Evolutionary conservation across 345 rosid genomes (phyloP).

Genomic region (Lumnitzera littorea): DNA sequence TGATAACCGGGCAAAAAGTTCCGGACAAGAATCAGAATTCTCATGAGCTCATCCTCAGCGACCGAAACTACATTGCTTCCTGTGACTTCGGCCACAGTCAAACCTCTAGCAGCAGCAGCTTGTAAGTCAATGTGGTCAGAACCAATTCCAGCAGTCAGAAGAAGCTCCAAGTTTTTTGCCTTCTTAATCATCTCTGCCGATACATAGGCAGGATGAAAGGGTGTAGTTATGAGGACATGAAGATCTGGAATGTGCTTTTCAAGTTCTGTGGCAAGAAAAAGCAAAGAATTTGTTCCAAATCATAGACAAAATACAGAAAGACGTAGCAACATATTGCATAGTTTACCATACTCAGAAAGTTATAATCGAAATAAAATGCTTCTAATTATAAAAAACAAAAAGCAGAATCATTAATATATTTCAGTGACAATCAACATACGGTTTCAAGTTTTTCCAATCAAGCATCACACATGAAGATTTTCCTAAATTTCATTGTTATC

Average conservation of each 20-base stretch:
- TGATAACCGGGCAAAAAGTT: conserved; percentile 87
- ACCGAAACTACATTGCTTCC: conserved; percentile 93
- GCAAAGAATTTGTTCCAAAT: neutral
- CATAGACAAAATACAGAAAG: neutral
- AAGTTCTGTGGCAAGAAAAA: conserved; percentile 37
- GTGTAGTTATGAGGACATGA: conserved; percentile 78
- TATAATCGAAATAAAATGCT: no score
- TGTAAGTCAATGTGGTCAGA: conserved; percentile 85
- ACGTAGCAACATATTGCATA: no score
- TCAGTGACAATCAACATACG: no score
- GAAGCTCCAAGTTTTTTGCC: conserved; percentile 81
- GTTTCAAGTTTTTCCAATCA: no score
- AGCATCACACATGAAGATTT: no score
- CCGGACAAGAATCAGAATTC: conserved; percentile 78
- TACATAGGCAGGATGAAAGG: conserved; percentile 94
- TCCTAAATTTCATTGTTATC: no score
- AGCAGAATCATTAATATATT: no score
- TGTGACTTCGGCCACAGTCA: conserved; percentile 89
- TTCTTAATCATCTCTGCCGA: conserved; percentile 84
- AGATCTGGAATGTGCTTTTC: conserved; percentile 88
- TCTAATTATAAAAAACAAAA: no score
- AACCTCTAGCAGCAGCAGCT: conserved; percentile 85
- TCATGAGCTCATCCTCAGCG: conserved; percentile 96
- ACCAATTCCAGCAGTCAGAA: conserved; percentile 93
- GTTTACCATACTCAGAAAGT: no score